Evolutionary conservation across 345 rosid species (phyloP).

Genomic region (Gossypium bickii): DNA sequence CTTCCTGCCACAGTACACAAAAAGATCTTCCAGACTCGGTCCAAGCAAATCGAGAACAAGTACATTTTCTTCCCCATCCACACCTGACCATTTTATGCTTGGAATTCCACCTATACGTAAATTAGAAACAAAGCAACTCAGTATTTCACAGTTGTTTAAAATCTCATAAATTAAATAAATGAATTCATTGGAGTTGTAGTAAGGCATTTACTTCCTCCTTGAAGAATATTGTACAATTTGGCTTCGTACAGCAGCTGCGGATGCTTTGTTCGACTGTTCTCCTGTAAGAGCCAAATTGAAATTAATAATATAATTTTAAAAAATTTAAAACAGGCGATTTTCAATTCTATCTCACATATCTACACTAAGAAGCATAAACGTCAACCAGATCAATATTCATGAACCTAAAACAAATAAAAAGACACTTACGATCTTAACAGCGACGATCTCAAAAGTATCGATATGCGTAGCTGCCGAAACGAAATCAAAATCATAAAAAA

Average conservation of each 20-base stretch:
- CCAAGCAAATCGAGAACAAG: constrained; percentile 86
- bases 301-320: not conserved
- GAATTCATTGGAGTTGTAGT: not conserved
- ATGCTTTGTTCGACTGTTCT: constrained; percentile 77
- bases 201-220: constrained; percentile 70
- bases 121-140: not conserved
- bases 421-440: constrained; percentile 84
- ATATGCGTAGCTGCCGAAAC: constrained; percentile 70
- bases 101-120: constrained; percentile 66
- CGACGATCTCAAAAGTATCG: constrained; percentile 86
- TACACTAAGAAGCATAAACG: not conserved
- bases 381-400: constrained; percentile 8
- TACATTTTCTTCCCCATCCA: constrained; percentile 70
- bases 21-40: constrained; percentile 90
- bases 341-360: not conserved
- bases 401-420: not conserved
- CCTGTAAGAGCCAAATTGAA: constrained; percentile 35
- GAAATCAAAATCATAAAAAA: not conserved
- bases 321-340: not conserved
- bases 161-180: not conserved
- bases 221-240: constrained; percentile 66
- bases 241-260: constrained; percentile 91
- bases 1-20: constrained; percentile 84
- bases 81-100: constrained; percentile 77
- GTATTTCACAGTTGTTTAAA: not conserved